Evolutionary conservation across 2,329 filamentous ascomycete genomes (phyloP), one percentile per base, ranked within the genome.

Genomic region (Microdochium nivale): DNA sequence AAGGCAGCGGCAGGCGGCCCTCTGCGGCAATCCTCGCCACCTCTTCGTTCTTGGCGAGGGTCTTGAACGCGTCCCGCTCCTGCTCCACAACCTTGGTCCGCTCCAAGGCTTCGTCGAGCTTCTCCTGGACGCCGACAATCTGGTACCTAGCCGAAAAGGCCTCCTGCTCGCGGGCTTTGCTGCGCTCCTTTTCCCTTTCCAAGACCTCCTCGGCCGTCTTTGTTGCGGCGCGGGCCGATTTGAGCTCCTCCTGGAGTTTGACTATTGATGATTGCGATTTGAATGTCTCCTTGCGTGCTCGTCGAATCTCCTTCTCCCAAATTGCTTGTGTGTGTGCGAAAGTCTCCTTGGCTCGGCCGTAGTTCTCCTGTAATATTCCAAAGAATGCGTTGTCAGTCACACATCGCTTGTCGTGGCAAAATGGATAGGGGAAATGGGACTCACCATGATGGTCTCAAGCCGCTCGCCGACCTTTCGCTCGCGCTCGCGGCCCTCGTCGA

Each of bases 231-330:
- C 83, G 78, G 49, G 79, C 71, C 0, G 79, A 70, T 63, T 88
- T 88, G 56, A 88, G 75, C 60, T 89, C 85, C 59, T 88, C 86
- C 63, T 88, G 84, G n/a, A 86, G 65, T 63, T 87, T 87, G 59
- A 88, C 79, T 30, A 84, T 76, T 11, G 72, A 68, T 2, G 84
- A 87, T 58, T 87, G 84, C n/a, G 80, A 78, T 62, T 88, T 88
- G 75, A 88, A 88, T 2, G 82, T 83, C 59, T 89, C 86, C 59
- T 89, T 89, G 49, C 84, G 75, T 10, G 80, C 77, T 52, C 81
- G 76, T 51, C 85, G 78, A 44, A 88, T 83, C 65, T 89, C 86
- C 64, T 88, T 88, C 60, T 89, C 86, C 79, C 85, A 88, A 10
- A 87, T 67, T 21, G 80, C 70, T 65, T 85, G 80, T 10, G 81